Evolutionary conservation across 169 alveolate species (phyloP), one percentile per base, ranked within the genome.

Genomic region (Plasmodium gaboni): DNA sequence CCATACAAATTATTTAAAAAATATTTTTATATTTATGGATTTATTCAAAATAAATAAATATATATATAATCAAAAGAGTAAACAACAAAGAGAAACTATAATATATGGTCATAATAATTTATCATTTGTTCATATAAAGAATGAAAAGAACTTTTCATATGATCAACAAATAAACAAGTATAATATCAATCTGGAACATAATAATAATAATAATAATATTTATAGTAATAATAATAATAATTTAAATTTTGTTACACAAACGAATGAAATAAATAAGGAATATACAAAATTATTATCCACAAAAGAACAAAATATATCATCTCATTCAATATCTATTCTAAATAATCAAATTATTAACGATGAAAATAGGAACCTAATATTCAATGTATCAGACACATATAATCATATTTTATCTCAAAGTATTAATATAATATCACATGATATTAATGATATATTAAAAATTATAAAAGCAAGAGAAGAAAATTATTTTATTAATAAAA

Each of bases 1-100:
- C 15, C 72, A 59, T n/a, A 83, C 91, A 38, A 63, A 63, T 42
- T 83, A 83, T 69, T 17, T 83, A 32, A 83, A 83, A 83, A 67
- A 69, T 78, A 59, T 78, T 2, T 50, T 78, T 51, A 38, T 38
- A 38, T 59, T 78, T 38, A 78, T 78, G 89, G 89, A 78, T 42
- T 64, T 53, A 19, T 15, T 38, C 46, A 78, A 78, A 48, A 26
- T 42, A 9, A 1, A 15, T 32, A 44, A 38, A 38, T 38, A 38
- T 38, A 38, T 38, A 38, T 38, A 38, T 38, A 38, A 38, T 38
- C 46, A 38, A 38, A 38, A 38, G 46, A 38, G 9, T 38, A 38
- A 38, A 38, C 46, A 1, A 38, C 46, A 38, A 6, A 38, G 46
- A 38, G 46, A 38, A 38, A 38, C 46, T 1, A 38, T 38, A 38